Evolutionary conservation across 768 basidiomycete genomes (phyloP).

Genomic region (Termitomyces sp.): DNA sequence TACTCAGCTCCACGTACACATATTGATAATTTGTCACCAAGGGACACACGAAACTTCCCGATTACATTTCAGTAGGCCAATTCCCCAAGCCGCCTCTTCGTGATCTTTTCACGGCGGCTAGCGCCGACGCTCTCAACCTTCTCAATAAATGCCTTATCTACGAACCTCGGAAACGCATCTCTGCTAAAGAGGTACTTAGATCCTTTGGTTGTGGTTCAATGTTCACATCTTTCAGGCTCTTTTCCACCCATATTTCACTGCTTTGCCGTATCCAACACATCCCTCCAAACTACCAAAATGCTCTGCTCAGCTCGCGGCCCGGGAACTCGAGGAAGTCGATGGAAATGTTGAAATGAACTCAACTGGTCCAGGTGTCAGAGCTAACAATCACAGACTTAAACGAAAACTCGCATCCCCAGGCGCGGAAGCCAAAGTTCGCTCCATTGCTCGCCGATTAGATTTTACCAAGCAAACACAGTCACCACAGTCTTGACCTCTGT

Average conservation of each 20-base stretch:
- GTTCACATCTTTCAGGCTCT: slow-evolving; percentile 53
- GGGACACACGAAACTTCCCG: slow-evolving; percentile 89
- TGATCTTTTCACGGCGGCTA: slow-evolving; percentile 88
- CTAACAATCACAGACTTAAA: slow-evolving; percentile 55
- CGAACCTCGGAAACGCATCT: slow-evolving; percentile 80
- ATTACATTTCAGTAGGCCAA: slow-evolving; percentile 82
- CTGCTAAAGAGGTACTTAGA: slow-evolving; percentile 61
- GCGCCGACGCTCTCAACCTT: slow-evolving; percentile 78
- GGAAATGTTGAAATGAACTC: slow-evolving; percentile 57
- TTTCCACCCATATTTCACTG: slow-evolving; percentile 81
- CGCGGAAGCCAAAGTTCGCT: slow-evolving; percentile 44
- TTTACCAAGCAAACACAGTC: slow-evolving; percentile 45
- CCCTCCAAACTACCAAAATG: slow-evolving; percentile 87
- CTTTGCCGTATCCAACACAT: slow-evolving; percentile 81
- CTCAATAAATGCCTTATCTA: slow-evolving; percentile 75
- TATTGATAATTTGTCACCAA: slow-evolving; percentile 21
- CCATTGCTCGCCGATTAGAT: slow-evolving; percentile 68
- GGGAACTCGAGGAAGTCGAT: slow-evolving; percentile 74
- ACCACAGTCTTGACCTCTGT: slow-evolving; percentile 24
- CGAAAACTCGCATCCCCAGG: slow-evolving; percentile 61
- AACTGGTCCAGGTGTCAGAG: slow-evolving; percentile 48
- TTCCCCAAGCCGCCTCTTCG: slow-evolving; percentile 81
- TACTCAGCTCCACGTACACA: not conserved
- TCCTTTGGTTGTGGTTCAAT: not conserved
- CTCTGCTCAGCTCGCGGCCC: slow-evolving; percentile 32